Evolutionary conservation across 202 grass and related monocot species (phyloP), one percentile per base, ranked within the genome.

Genomic region (Eragrostis tef): DNA sequence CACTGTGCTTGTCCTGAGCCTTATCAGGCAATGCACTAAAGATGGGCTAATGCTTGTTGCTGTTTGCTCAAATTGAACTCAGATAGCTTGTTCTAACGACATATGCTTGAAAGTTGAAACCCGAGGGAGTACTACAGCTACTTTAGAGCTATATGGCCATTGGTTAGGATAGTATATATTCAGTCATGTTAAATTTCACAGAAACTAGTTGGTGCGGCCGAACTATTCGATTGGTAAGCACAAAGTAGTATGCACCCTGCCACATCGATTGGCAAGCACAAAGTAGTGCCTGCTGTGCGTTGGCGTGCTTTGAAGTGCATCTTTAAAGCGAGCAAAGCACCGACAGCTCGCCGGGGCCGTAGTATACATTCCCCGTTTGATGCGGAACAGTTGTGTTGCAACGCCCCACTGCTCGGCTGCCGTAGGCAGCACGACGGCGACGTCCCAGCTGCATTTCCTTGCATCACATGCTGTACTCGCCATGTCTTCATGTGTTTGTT

Each of bases 271-370:
- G 50, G 69, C 61, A 69, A 81, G 36, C 62, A 62, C 47, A 76
- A 46, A 66, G 39, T 27, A 69, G 64, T 85, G 65, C 26, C 22
- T 27, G 58, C 6, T 88, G 44, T 81, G 82, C 41, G 58, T 45
- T 77, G 78, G 58, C 65, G 15, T 80, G 77, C 82, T 77, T 65
- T 66, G 16, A 81, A 73, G 73, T 47, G 87, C 48, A 24, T 41
- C 83, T 89, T 84, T 60, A 86, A 86, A 60, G 78, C 48, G 21
- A 39, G 78, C 42, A 51, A 51, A 61, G 44, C 45, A 59, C 72
- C 72, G 65, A 78, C 78, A 66, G 65, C 39, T 71, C 82, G 19
- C 77, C 19, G 61, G 54, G n/a, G 71, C 47, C 46, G 64, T 77
- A 82, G 51, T 14, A 81, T 49, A 71, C 64, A 70, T 79, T 46